Percentiles rank a stretch among this genome's conserved stretches.
Evolutionary conservation across 2,329 filamentous ascomycete species (phyloP).

Genomic region (Cytospora mali): DNA sequence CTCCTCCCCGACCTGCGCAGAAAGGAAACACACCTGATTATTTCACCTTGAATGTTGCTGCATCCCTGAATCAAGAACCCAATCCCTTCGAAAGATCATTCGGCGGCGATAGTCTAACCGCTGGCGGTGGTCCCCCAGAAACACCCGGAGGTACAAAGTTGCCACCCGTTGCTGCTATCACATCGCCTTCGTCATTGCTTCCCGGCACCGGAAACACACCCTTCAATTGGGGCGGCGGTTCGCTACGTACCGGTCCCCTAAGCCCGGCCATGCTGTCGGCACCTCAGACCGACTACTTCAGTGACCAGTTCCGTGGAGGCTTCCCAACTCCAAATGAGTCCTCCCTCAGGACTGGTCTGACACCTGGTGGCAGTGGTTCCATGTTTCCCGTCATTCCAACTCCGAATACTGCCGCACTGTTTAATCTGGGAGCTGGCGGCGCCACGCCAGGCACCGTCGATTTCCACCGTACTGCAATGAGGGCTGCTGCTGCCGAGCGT

Average conservation of each 20-base stretch:
- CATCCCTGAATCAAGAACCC: conserved; percentile 74
- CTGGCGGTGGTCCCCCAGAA: conserved; percentile 51
- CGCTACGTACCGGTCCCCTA: conserved; percentile 85
- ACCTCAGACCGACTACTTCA: conserved; percentile 83
- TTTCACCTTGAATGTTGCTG: conserved; percentile 61
- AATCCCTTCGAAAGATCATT: conserved; percentile 99
- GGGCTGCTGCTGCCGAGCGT: conserved; percentile 69
- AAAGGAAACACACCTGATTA: conserved; percentile 64
- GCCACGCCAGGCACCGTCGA: conserved; percentile 90
- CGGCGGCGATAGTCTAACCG: conserved; percentile 47
- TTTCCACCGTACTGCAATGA: conserved; percentile 91
- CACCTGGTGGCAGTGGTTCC: conserved; percentile 90
- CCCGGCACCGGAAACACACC: conserved; percentile 72
- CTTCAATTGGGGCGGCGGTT: conserved; percentile 80
- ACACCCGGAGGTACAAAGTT: conserved; percentile 83
- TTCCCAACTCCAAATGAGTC: conserved; percentile 98
- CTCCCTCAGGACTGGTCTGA: conserved; percentile 85
- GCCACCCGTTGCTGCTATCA: conserved; percentile 86
- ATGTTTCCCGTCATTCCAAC: conserved; percentile 92
- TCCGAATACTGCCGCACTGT: conserved; percentile 81
- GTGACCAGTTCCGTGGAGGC: conserved; percentile 76
- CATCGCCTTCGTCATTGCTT: conserved; percentile 82
- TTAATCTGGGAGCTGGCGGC: conserved; percentile 76
- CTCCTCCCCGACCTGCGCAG: conserved; percentile 66
- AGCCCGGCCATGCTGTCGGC: conserved; percentile 98